Percentiles rank a stretch among this genome's conserved stretches.
phyloP scores from a whole-genome alignment of 2,329 filamentous ascomycete species.

The Pseudogymnoascus destructans region DNA sequence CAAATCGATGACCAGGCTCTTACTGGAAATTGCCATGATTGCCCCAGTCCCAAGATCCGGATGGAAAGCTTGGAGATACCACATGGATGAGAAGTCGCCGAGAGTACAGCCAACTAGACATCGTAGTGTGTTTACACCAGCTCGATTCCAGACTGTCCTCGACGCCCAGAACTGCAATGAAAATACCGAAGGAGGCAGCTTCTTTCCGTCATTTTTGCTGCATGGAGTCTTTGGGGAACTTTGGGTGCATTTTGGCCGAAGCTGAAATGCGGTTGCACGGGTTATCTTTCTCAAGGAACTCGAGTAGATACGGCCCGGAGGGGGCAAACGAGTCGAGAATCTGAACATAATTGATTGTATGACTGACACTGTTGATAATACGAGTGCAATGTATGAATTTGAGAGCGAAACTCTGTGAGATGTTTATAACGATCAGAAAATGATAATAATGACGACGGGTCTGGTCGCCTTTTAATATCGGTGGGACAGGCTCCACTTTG shows the following conservation, averaged over 20 bases:
- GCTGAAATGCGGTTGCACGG: neutral
- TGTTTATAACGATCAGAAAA: neutral
- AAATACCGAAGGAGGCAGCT: neutral
- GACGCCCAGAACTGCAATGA: conserved; percentile 26
- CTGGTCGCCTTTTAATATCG: neutral
- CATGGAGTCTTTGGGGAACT: neutral
- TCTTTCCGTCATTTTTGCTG: neutral
- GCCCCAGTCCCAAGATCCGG: conserved; percentile 32
- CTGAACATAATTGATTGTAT: neutral
- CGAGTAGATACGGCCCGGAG: neutral
- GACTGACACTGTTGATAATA: neutral
- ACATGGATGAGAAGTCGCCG: conserved; percentile 44
- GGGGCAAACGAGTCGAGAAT: neutral
- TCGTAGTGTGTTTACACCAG: conserved; percentile 40
- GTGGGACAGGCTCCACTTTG: neutral
- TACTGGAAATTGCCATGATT: conserved; percentile 42
- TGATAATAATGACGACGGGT: neutral
- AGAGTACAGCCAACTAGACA: conserved; percentile 42
- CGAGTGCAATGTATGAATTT: neutral
- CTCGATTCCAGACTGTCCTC: conserved; percentile 33
- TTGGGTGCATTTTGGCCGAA: neutral
- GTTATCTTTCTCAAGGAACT: neutral
- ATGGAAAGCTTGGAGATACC: conserved; percentile 37
- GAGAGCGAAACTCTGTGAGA: neutral
- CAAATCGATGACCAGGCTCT: conserved; percentile 11